Base-by-base conservation (phyloP, 805 yeast genomes). In the Wickerhamomyces alni region DNA sequence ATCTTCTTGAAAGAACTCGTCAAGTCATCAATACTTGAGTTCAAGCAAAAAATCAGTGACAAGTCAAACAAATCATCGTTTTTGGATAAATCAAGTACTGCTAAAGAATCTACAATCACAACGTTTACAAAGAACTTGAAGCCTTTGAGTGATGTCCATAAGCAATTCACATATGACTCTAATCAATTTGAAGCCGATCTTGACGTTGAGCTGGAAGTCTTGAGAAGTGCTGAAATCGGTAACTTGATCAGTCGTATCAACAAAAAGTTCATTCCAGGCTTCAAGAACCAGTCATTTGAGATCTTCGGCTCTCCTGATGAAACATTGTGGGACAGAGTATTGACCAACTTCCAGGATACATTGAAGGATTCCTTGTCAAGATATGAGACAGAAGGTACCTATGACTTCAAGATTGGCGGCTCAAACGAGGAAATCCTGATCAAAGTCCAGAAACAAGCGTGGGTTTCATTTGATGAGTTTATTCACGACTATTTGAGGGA, bases 361-460 rank as follows among this genome's bases (percentile, higher is more conserved):
- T 47, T 70, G 16, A 47, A 52, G 2, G 43, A 43, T 2, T 45
- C 62, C 1, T 45, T 74, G 34, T 29, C 47, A 11, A 66, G 58
- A 34, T 70, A 55, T 42, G 42, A 37, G 16, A 34, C 37, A 4
- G 48, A 42, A 0, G 54, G 54, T 2, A 61, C 54, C 0, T 71
- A 62, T 47, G 88, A 87, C 52, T 85, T 87, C 48, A 75, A 75
- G 19, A 61, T 88, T 8, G 96, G 93, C 0, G 67, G 79, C 2
- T 35, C 65, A 2, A 57, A 49, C 1, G 69, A 60, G 3, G 66
- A 65, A 19, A 80, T 78, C 48, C 76, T 1, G 58, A 50, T 54
- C n/a, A 65, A 64, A 28, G 63, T 87, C 29, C 65, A 70, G 33
- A 67, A 65, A 47, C 61, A 65, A 26, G 73, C 86, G 3, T 91